Evolutionary conservation across 176 grass and related monocot species (phyloP), one percentile per base, ranked within the genome.

Genomic region (Ampelocalamus luodianensis): DNA sequence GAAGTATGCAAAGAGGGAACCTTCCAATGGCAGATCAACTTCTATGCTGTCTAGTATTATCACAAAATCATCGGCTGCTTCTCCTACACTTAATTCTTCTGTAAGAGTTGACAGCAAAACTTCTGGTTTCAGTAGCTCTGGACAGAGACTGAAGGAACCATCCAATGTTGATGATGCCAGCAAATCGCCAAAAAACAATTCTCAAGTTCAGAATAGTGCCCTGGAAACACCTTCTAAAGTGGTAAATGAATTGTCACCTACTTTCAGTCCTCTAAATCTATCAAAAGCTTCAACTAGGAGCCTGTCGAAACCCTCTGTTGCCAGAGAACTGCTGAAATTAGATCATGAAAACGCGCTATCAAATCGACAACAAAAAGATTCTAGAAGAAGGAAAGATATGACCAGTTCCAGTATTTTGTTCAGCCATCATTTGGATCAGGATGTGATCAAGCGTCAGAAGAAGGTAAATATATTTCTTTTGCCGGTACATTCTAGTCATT

Each of bases 361-460:
- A 85, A 80, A 76, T 71, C 66, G 72, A 72, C 68, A 59, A 58
- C 76, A 45, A 71, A 95, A 82, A 85, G 85, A 91, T 79, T 82
- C 81, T 54, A 84, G 89, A 56, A 87, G 82, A 83, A 93, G 77
- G 85, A 94, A 94, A 90, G 91, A 93, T 83, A 73, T 89, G 45
- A 13, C 87, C 22, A 71, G 36, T 84, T 73, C 66, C 58, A 79
- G 87, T 85, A 88, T 97, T 91, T 43, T 97, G 40, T 91, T 97
- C 43, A 97, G 95, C 74, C 81, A 91, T 81, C 95, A 97, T 88
- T 90, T 97, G 76, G 82, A 91, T 85, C 80, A 90, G 24, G 86
- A 87, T 88, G 85, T 92, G 34, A 87, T 93, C 61, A 95, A 89
- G 82, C 89, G 88, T 71, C 95, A 97, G 71, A 95, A 91, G 71